Evolutionary conservation across 768 basidiomycete species (phyloP), one percentile per base, ranked within the genome.

Genomic region (Gloeostereum incarnatum): DNA sequence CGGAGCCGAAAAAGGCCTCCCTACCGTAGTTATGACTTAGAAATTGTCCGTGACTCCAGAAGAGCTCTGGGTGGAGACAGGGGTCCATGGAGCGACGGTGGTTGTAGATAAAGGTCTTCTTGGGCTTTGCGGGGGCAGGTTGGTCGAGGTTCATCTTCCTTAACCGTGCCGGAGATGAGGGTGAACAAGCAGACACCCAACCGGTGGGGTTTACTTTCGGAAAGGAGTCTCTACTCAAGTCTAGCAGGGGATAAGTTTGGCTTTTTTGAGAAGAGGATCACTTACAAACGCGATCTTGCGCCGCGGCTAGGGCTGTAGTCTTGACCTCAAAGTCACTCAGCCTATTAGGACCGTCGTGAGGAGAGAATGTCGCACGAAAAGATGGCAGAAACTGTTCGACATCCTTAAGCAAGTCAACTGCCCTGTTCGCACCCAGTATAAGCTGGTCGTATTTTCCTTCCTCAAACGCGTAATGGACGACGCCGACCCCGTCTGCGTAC

Each of bases 41-140:
- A 46, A 71, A 74, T 35, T 72, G 67, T 0, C 73, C 74, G 44
- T 77, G 73, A 1, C 64, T 57, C 44, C 62, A 58, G 41, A 70
- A 59, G 41, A 59, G 56, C 31, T 55, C 49, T 10, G 66, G 65
- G 40, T 73, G 65, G 22, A 59, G 44, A 48, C 73, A 76, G 2
- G 71, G 68, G 41, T 73, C 57, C 70, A 73, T 73, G 21, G 64
- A 55, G 9, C 45, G 49, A 11, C 49, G 45, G 52, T 73, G 71
- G 43, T 73, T 55, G 43, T 68, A 54, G 34, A 75, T 71, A 49
- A 76, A 76, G 0, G 62, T 63, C 47, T 68, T 68, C 22, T 59
- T 56, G 7, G 44, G 36, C 1, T 55, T 50, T 6, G 46, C 53
- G 0, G 56, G 49, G 6, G 61, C 63, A 2, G 61, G 61, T 5